A percentile compares a stretch with the other conserved stretches of the same genome.
phyloP scores from a whole-genome alignment of 441 rosid species.

The Populus hybrid region DNA sequence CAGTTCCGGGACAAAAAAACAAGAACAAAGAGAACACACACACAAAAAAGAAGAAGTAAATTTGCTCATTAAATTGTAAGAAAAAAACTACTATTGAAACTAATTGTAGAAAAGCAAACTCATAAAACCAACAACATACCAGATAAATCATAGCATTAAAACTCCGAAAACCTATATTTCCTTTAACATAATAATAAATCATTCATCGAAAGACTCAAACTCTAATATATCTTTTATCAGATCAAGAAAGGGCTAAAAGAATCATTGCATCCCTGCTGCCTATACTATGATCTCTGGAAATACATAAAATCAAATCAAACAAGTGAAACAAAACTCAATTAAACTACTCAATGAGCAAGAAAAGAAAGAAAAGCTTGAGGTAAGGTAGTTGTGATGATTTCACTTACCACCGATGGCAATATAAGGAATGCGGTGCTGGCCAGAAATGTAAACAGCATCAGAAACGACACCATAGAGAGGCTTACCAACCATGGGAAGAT shows the following conservation, averaged over 20 bases:
- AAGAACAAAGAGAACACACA: no score
- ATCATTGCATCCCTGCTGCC: neutral
- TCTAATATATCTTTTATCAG: neutral
- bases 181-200: neutral
- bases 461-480: constrained; percentile 80
- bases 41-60: no score
- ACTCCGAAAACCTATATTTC: neutral
- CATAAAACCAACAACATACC: neutral
- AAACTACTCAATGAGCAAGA: neutral
- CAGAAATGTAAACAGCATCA: constrained; percentile 62
- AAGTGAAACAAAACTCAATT: neutral
- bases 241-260: neutral
- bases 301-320: no score
- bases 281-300: neutral
- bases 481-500: constrained; percentile 88
- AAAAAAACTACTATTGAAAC: neutral
- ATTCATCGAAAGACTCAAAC: neutral
- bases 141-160: neutral
- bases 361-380: neutral
- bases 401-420: constrained; percentile 75
- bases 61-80: neutral
- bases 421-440: constrained; percentile 89
- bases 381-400: neutral
- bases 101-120: no score
- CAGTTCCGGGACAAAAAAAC: neutral